Base-by-base conservation (phyloP, 257 asterid species). In the Rhazya stricta region DNA sequence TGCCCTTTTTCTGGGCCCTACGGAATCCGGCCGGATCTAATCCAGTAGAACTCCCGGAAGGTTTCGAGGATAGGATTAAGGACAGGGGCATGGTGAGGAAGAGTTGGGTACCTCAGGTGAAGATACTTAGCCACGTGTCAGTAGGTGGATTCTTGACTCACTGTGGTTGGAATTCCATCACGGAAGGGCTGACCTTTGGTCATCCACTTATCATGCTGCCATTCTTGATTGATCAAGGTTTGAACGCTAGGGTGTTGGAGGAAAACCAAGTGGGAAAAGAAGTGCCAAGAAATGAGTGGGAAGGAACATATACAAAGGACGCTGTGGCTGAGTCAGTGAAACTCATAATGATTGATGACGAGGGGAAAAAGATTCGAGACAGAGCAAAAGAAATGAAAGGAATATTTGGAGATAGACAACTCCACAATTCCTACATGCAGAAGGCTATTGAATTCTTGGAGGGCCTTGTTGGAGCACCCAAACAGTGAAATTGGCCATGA, bases 271-370 rank as follows among this genome's bases (percentile, higher is more conserved):
- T 75, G 0, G 89, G 83, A 3, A 0, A 75, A 0, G 84, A 79
- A 51, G 48, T 83, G 18, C 60, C 76, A 4, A 78, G 85, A 71
- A 73, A 81, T 4, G 87, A 84, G 51, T 68, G 71, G 30, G 73
- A 82, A 0, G 87, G 89, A 5, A 45, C 82, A 3, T 83, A 63
- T 42, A 76, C 86, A 0, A 50, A 71, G 19, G 32, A 83, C 29
- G 77, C 80, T 5, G 85, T 87, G 16, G 83, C 84, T 1, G 69
- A 87, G 25, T 61, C 86, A 2, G 32, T 87, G 23, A 83, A 30
- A 27, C 5, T 67, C 27, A 76, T 83, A 48, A 81, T 83, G 86
- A 15, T 30, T 2, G 83, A 60, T 0, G 29, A 53, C 1, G 76
- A 77, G 13, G 87, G 83, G 23, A 65, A 61, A 30, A 46, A 30